Conservation (phyloP, 352 stramenopile species). For the Peronospora destructor region DNA sequence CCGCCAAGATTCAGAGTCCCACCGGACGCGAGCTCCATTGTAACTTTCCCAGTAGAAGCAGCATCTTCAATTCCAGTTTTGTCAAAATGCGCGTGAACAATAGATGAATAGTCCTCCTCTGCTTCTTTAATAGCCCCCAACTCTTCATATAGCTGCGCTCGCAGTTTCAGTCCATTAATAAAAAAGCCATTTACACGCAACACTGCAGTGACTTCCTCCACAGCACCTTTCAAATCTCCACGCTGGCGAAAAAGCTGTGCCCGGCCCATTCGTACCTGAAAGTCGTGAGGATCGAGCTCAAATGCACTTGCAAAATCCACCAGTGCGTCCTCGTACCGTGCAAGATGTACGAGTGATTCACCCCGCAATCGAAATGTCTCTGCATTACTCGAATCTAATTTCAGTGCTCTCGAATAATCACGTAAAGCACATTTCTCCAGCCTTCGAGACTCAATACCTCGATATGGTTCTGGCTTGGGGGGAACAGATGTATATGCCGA, state of each 20-base stretch:
- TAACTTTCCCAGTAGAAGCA: constrained; percentile 14
- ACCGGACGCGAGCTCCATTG: constrained; percentile 29
- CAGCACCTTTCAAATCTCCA: constrained; percentile 31
- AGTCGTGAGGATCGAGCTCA: constrained; percentile 44
- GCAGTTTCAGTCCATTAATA: constrained; percentile 60
- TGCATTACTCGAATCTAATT: constrained; percentile 35
- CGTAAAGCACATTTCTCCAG: constrained; percentile 52
- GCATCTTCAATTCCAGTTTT: constrained; percentile 19
- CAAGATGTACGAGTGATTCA: constrained; percentile 41
- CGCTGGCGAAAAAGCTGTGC: constrained; percentile 48
- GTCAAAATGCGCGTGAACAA: constrained; percentile 65
- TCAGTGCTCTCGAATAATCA: constrained; percentile 53
- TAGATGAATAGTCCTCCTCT: constrained; percentile 55
- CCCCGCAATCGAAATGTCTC: constrained; percentile 44
- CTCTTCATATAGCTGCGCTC: constrained; percentile 47
- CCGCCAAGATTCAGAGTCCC: constrained; percentile 14
- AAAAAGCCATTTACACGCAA: constrained; percentile 63
- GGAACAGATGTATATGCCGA: constrained; percentile 11
- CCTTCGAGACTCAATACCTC: constrained; percentile 29
- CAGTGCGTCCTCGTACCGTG: constrained; percentile 46
- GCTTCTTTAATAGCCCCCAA: constrained; percentile 33
- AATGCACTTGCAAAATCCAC: constrained; percentile 45
- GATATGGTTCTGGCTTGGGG: constrained; percentile 19
- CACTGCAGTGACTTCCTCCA: constrained; percentile 50
- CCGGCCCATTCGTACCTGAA: constrained; percentile 50